Evolutionary conservation across 495 filamentous ascomycete genomes (phyloP).

Genomic region (Lichenothelia convexa): DNA sequence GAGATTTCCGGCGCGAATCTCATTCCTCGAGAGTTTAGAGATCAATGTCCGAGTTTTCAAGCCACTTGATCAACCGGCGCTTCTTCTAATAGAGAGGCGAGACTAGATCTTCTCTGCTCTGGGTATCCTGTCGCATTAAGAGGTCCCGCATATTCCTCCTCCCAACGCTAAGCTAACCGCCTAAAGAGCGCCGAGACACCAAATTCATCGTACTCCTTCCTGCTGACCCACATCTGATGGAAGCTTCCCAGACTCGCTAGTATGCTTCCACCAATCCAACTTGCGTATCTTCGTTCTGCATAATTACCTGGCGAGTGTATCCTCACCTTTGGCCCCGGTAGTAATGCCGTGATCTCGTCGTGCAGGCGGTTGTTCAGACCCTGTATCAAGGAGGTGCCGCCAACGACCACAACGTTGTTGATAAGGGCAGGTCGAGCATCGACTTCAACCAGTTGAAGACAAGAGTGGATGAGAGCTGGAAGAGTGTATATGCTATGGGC

Average conservation of each 20-base stretch:
- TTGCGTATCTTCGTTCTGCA: slow-evolving; percentile 71
- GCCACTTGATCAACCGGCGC: too few species aligned
- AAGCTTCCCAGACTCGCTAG: slow-evolving; percentile 94
- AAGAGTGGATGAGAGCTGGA: slow-evolving; percentile 57
- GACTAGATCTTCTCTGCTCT: too few species aligned
- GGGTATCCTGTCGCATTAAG: too few species aligned
- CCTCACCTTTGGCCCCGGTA: slow-evolving; percentile 64
- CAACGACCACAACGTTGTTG: slow-evolving; percentile 82
- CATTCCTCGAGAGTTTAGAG: too few species aligned
- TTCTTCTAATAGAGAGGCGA: too few species aligned
- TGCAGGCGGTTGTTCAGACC: slow-evolving; percentile 82
- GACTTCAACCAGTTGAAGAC: slow-evolving; percentile 62
- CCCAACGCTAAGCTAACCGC: too few species aligned
- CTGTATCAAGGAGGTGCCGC: slow-evolving; percentile 64
- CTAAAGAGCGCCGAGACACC: too few species aligned
- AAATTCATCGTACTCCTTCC: slow-evolving; percentile 68
- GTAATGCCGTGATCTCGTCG: slow-evolving; percentile 58
- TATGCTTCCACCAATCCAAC: slow-evolving; percentile 95
- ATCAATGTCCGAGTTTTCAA: too few species aligned
- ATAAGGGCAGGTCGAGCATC: slow-evolving; percentile 72
- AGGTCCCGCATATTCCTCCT: too few species aligned
- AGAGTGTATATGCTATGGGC: slow-evolving; percentile 52
- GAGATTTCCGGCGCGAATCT: too few species aligned
- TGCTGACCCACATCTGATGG: slow-evolving; percentile 93
- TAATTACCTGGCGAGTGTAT: slow-evolving; percentile 71